Evolutionary conservation across 2,329 filamentous ascomycete species (phyloP), one percentile per base, ranked within the genome.

Genomic region (Fusarium hostae): DNA sequence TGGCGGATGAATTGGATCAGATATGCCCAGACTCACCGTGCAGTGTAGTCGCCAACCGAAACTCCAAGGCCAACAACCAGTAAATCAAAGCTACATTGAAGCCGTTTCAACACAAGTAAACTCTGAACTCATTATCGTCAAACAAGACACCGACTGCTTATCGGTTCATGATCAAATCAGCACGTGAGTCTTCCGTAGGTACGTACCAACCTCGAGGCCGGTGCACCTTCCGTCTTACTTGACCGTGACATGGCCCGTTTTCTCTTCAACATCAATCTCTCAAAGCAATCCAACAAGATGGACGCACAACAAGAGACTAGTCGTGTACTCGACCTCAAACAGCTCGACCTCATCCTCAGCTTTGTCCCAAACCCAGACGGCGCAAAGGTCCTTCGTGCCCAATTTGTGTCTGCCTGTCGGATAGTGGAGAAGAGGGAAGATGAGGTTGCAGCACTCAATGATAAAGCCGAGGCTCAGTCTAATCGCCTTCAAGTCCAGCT

Each of bases 81-180:
- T n/a, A n/a, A n/a, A n/a, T n/a, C n/a, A n/a, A n/a, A n/a, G n/a
- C n/a, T n/a, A n/a, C n/a, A n/a, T n/a, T n/a, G 0, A 35, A 35
- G 1, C 6, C 34, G 9, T 1, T 18, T 2, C 9, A 16, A 2
- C 18, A 35, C 9, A 15, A 18, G 34, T 35, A n/a, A n/a, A n/a
- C n/a, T n/a, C n/a, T n/a, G n/a, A n/a, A n/a, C n/a, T n/a, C n/a
- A n/a, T n/a, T n/a, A n/a, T n/a, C n/a, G n/a, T n/a, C n/a, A n/a
- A n/a, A n/a, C n/a, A n/a, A n/a, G n/a, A n/a, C n/a, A n/a, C n/a
- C n/a, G n/a, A n/a, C n/a, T n/a, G n/a, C n/a, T n/a, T n/a, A n/a
- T n/a, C n/a, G n/a, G n/a, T n/a, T 35, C 34, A 35, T 35, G 34
- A 9, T 35, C 16, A 35, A 35, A 35, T 2, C 18, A 16, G 8